These are phyloP conservation scores for Astrothelium subdiscretum DNA, from an alignment of 495 filamentous ascomycete species.

Conservation along the genomic window DNA sequence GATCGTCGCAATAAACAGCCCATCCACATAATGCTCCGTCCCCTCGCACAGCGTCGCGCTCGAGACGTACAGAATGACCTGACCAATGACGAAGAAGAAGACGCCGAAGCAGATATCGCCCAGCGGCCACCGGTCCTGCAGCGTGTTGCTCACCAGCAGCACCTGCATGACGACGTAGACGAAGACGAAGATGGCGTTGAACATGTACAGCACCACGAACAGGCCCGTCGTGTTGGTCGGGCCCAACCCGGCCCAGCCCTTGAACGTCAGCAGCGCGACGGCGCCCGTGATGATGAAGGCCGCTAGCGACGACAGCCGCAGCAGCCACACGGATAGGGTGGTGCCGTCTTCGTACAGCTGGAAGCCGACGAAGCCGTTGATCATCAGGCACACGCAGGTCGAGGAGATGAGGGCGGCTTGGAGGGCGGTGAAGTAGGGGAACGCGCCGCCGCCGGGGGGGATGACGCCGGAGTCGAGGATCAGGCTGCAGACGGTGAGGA, in stretches of 20 bases:
- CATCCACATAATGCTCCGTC: constrained; percentile 88
- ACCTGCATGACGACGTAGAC: constrained; percentile 85
- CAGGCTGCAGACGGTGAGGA: constrained; percentile 77
- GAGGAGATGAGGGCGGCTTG: constrained; percentile 89
- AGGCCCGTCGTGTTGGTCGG: constrained; percentile 78
- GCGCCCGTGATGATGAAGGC: constrained; percentile 85
- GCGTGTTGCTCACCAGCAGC: constrained; percentile 74
- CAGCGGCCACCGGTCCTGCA: constrained; percentile 91
- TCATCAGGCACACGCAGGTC: constrained; percentile 73
- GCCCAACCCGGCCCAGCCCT: constrained; percentile 73
- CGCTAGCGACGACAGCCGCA: constrained; percentile 60
- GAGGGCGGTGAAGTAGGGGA: constrained; percentile 82
- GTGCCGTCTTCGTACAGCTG: constrained; percentile 99
- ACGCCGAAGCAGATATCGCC: constrained; percentile 88
- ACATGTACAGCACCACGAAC: constrained; percentile 84
- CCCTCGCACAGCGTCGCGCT: constrained; percentile 73
- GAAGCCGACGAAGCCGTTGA: constrained; percentile 98
- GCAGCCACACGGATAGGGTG: constrained; percentile 82
- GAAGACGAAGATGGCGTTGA: constrained; percentile 75
- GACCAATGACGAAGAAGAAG: constrained; percentile 84
- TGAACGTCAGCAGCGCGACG: constrained; percentile 85
- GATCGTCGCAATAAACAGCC: constrained; percentile 86
- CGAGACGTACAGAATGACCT: constrained; percentile 86
- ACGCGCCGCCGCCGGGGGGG: constrained; percentile 64
- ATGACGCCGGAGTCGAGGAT: constrained; percentile 89